Base-by-base conservation (phyloP, 2,329 filamentous ascomycete species). In the Metarhizium guizhouense region DNA sequence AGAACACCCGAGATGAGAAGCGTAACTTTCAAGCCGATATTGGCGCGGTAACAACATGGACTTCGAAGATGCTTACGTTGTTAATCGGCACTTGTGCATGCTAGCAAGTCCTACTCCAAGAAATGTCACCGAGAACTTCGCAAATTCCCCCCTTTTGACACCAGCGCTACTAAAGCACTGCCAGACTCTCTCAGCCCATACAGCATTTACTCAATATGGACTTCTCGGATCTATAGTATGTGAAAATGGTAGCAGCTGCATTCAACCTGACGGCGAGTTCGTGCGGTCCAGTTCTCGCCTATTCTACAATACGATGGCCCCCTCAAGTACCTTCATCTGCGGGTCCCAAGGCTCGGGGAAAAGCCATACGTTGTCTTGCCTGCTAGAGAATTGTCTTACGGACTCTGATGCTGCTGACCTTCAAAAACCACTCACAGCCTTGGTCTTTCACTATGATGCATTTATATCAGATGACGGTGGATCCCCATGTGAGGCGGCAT, bases 391-490 rank as follows among this genome's bases (percentile, higher is more conserved):
- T 59, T 83, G 77, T 43, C 67, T 86, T 0, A 67, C 81, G 0
- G 60, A 65, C 0, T 77, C 71, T 0, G 61, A 64, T 0, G 68
- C 77, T 0, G 78, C 76, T 6, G 63, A 65, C 1, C 69, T 84
- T 2, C 71, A 73, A 0, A 69, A 69, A 0, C 81, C 82, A 0
- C 67, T 86, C 0, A 79, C 81, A 0, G 82, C 80, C 0, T 67
- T 87, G 0, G 77, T 87, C 0, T 86, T 87, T 54, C 82, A 87
- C 58, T 87, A 84, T 56, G 81, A 85, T 59, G 75, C 74, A 0
- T 81, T 79, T 58, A 73, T 74, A 13, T 78, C 73, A 0, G 74
- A 78, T 51, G 62, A 65, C 0, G 68, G 72, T 1, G 76, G 76
- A 14, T 71, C 70, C 0, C 75, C 82, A 2, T 84, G 82, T 54